phyloP scores from a whole-genome alignment of 192 early-diverging fungal species.

The Coemansia sp. region DNA sequence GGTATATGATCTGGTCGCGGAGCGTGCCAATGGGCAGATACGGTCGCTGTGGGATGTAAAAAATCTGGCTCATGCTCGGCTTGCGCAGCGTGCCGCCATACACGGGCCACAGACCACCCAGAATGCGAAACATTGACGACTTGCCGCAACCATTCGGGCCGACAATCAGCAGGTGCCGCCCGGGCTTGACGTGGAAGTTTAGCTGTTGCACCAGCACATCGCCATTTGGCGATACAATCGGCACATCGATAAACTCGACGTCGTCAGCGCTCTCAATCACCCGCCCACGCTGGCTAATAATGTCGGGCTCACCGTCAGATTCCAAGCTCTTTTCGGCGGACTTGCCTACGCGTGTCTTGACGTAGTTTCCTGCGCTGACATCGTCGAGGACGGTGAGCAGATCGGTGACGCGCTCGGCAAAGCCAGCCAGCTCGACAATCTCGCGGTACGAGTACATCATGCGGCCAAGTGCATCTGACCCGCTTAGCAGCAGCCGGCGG shows the following conservation, averaged over 20 bases:
- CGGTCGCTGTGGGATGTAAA: conserved; percentile 99
- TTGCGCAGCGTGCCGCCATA: conserved; percentile 79
- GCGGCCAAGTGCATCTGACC: conserved; percentile 77
- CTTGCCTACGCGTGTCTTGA: conserved; percentile 60
- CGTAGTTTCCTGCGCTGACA: conserved; percentile 74
- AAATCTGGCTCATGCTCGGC: conserved; percentile 81
- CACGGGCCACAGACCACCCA: conserved; percentile 95
- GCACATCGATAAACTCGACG: conserved; percentile 88
- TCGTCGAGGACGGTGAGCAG: conserved; percentile 87
- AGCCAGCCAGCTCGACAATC: conserved; percentile 92
- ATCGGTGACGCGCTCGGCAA: conserved; percentile 85
- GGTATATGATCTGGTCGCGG: conserved; percentile 98
- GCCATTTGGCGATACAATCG: conserved; percentile 93
- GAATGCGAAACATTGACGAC: conserved; percentile 92
- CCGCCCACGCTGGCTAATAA: conserved; percentile 63
- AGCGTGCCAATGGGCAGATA: conserved; percentile 92
- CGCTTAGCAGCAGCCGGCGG: conserved; percentile 68
- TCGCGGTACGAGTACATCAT: conserved; percentile 96
- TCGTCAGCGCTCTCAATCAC: conserved; percentile 66
- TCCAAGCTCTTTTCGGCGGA: conserved; percentile 16
- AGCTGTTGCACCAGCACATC: conserved; percentile 87
- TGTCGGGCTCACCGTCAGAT: conserved; percentile 11
- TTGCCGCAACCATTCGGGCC: conserved; percentile 97
- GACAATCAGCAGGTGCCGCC: conserved; percentile 88
- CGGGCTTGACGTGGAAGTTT: conserved; percentile 84